A percentile compares a stretch with the other conserved stretches of the same genome.
Conservation (phyloP, 495 filamentous ascomycete genomes). For the Viridothelium virens region DNA sequence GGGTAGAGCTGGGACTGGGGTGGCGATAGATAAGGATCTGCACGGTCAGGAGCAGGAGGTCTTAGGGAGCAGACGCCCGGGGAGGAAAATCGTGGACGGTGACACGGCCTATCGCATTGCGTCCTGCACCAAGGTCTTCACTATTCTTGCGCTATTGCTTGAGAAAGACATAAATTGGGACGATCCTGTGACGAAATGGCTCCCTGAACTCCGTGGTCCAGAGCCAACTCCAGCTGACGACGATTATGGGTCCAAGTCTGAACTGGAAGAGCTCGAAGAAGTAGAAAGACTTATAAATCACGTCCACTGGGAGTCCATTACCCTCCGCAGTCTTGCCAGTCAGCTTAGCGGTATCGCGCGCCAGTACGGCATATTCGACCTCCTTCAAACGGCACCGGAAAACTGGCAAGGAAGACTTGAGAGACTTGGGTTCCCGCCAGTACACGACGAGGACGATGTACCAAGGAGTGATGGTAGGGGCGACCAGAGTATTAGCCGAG, state of each 20-base stretch:
- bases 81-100: constrained; percentile 25
- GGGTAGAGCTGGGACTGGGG: neutral
- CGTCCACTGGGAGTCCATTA: constrained; percentile 35
- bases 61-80: neutral
- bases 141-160: constrained; percentile 31
- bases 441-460: constrained; percentile 25
- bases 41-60: too few species aligned
- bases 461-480: neutral
- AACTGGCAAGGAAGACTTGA: constrained; percentile 9
- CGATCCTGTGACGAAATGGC: constrained; percentile 28
- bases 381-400: constrained; percentile 21
- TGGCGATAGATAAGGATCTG: neutral
- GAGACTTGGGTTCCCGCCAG: constrained; percentile 30
- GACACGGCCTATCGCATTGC: constrained; percentile 35
- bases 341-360: constrained; percentile 35
- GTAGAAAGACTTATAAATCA: neutral
- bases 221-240: neutral
- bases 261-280: neutral
- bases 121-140: constrained; percentile 35
- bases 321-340: constrained; percentile 31
- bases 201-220: constrained; percentile 21
- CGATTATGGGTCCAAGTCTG: neutral
- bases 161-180: constrained; percentile 35
- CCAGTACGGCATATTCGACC: constrained; percentile 27
- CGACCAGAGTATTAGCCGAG: constrained; percentile 13